A percentile compares a stretch with the other conserved stretches of the same genome.
phyloP scores from a whole-genome alignment of 305 asterid species.

The Euphrasia arctica region DNA sequence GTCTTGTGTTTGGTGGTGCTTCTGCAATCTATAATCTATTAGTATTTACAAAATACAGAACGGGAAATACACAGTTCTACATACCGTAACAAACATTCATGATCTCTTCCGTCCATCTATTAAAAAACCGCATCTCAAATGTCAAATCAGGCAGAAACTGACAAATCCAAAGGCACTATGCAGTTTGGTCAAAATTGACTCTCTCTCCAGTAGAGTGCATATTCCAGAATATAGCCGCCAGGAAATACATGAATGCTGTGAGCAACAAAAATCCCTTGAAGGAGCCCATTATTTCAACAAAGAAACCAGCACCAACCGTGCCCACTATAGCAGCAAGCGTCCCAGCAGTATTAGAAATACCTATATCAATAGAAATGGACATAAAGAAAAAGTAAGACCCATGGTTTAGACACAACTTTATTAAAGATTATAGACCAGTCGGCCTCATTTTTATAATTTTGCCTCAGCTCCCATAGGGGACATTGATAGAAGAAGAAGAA shows the following conservation, averaged over 20 bases:
- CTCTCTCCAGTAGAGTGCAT: conserved; percentile 78
- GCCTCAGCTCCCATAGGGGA: no score
- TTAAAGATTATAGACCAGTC: no score
- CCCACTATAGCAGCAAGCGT: conserved; percentile 87
- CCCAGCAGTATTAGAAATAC: conserved; percentile 85
- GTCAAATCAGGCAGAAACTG: not conserved
- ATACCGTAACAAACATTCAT: not conserved
- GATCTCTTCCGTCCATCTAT: conserved; percentile 1
- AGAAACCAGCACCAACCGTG: conserved; percentile 94
- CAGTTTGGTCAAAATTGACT: conserved; percentile 64
- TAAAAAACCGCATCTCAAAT: conserved; percentile 1
- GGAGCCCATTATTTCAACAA: conserved; percentile 83
- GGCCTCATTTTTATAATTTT: not conserved
- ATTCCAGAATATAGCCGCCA: conserved; percentile 68
- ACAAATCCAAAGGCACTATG: conserved; percentile 25
- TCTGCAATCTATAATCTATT: not conserved
- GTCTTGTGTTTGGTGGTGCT: not conserved
- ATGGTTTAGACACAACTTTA: no score
- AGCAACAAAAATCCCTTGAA: conserved; percentile 82
- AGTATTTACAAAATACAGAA: not conserved
- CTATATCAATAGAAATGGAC: conserved; percentile 30
- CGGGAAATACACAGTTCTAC: not conserved
- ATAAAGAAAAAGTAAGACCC: no score
- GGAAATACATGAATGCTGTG: conserved; percentile 71
- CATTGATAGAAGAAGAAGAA: no score